phyloP scores from a whole-genome alignment of 129 eudicot genomes.

The Sambucus nigra region DNA sequence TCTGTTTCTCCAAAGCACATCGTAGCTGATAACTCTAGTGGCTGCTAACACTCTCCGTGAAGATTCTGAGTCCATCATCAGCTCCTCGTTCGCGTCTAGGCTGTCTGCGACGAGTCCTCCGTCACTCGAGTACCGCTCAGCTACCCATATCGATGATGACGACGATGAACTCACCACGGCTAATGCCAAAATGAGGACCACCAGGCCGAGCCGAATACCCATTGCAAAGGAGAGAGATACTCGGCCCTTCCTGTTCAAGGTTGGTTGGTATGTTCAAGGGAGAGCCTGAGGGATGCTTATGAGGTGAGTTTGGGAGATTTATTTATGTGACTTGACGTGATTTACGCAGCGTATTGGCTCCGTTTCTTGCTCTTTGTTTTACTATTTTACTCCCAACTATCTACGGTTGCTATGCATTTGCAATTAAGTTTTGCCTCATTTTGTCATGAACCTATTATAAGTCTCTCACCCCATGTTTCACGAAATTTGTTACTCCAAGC shows the following conservation, averaged over 20 bases:
- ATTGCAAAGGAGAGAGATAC: conserved; percentile 11
- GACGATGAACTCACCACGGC: conserved; percentile 7
- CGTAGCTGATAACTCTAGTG: conserved; percentile 24
- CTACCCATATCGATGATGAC: not conserved
- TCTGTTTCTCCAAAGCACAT: conserved; percentile 22
- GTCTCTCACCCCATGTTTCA: too few species aligned
- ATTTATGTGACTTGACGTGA: conserved; percentile 12
- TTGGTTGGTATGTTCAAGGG: too few species aligned
- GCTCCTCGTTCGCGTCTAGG: conserved; percentile 27
- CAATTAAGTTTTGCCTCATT: too few species aligned
- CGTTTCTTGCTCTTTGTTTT: conserved; percentile 16
- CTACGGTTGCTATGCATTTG: too few species aligned
- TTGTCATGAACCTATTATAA: too few species aligned
- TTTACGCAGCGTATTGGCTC: conserved; percentile 8
- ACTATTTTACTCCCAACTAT: too few species aligned
- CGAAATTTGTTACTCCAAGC: too few species aligned
- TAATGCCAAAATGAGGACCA: conserved; percentile 16
- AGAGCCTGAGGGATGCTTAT: not conserved
- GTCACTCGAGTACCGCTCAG: not conserved
- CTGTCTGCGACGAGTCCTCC: conserved; percentile 24
- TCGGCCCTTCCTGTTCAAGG: conserved; percentile 3
- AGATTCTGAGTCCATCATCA: conserved; percentile 29
- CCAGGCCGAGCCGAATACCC: conserved; percentile 13
- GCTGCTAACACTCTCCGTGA: conserved; percentile 16
- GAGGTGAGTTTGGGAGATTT: not conserved